These are phyloP conservation scores for Fragosphaeria purpurea DNA, from an alignment of 2,329 filamentous ascomycete genomes.

Conservation along the genomic window DNA sequence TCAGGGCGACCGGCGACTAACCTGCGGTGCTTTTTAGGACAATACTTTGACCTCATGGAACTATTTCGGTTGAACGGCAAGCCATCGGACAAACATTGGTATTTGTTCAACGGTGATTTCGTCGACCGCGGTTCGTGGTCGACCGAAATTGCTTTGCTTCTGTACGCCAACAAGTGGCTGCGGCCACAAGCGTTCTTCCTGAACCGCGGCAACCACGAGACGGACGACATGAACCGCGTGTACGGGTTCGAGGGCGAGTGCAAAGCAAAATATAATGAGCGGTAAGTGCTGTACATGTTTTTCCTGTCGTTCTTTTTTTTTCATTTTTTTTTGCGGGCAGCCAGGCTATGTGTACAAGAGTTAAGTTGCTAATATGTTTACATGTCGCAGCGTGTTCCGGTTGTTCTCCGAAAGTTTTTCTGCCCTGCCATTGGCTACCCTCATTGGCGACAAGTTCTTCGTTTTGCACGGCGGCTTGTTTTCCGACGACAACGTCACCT, in stretches of 20 bases:
- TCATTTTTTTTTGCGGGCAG: too few species aligned
- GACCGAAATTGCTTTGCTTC: constrained; percentile 83
- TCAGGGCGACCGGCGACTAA: constrained; percentile 11
- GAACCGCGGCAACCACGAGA: constrained; percentile 97
- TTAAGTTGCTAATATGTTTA: constrained; percentile 9
- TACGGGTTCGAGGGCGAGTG: constrained; percentile 99
- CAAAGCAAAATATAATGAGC: constrained; percentile 95
- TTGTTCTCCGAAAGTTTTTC: constrained; percentile 98
- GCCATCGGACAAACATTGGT: constrained; percentile 78
- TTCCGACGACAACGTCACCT: constrained; percentile 83
- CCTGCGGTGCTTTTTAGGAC: constrained; percentile 44
- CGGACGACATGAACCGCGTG: constrained; percentile 97
- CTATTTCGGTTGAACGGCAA: constrained; percentile 86
- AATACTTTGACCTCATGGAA: constrained; percentile 96
- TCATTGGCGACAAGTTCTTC: constrained; percentile 84
- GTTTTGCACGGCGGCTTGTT: constrained; percentile 92
- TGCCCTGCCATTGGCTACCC: constrained; percentile 78
- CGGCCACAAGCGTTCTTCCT: constrained; percentile 82
- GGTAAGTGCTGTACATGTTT: constrained; percentile 23
- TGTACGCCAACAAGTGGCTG: constrained; percentile 97
- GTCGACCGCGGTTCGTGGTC: constrained; percentile 98
- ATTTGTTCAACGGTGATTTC: constrained; percentile 98
- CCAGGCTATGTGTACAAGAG: too few species aligned
- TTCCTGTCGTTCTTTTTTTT: neutral
- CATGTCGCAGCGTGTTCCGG: constrained; percentile 62